phyloP scores from a whole-genome alignment of 2,329 filamentous ascomycete species.

The Penicillium concentricum region DNA sequence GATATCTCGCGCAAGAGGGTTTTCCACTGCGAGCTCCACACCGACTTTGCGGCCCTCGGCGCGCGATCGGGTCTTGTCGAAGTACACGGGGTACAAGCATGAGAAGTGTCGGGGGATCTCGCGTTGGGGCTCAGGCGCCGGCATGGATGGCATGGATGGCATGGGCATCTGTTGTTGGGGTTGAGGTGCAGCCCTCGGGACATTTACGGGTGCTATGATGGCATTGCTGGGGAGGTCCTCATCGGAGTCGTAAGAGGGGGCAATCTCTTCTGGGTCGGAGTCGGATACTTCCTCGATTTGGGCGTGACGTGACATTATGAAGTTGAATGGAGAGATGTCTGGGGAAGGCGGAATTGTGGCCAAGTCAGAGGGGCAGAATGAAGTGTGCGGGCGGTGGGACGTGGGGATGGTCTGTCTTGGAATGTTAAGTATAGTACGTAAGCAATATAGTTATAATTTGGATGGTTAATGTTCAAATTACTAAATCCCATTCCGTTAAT shows the following conservation, averaged over 20 bases:
- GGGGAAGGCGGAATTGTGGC: constrained; percentile 23
- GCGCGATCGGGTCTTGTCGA: constrained; percentile 67
- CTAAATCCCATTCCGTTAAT: too few species aligned
- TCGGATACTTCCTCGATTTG: constrained; percentile 91
- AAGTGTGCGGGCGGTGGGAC: constrained; percentile 15
- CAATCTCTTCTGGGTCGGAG: constrained; percentile 85
- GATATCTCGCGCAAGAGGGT: constrained; percentile 86
- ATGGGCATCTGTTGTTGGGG: constrained; percentile 12
- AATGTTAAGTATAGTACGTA: neutral
- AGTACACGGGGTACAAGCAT: constrained; percentile 94
- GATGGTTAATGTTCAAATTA: too few species aligned
- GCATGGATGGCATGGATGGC: constrained; percentile 18
- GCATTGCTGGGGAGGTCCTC: constrained; percentile 37
- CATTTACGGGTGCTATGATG: constrained; percentile 39
- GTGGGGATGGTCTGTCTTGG: constrained; percentile 1
- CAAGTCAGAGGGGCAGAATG: constrained; percentile 16
- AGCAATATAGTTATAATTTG: too few species aligned
- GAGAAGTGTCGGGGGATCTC: constrained; percentile 72
- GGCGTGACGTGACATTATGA: constrained; percentile 70
- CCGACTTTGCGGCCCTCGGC: constrained; percentile 79
- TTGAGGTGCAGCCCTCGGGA: constrained; percentile 18
- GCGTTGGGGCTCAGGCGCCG: constrained; percentile 45
- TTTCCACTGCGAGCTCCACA: constrained; percentile 68
- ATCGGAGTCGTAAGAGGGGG: constrained; percentile 64
- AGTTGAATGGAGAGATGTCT: constrained; percentile 7